Conservation (phyloP, 2,329 filamentous ascomycete species). For the Hypocrella siamensis region DNA sequence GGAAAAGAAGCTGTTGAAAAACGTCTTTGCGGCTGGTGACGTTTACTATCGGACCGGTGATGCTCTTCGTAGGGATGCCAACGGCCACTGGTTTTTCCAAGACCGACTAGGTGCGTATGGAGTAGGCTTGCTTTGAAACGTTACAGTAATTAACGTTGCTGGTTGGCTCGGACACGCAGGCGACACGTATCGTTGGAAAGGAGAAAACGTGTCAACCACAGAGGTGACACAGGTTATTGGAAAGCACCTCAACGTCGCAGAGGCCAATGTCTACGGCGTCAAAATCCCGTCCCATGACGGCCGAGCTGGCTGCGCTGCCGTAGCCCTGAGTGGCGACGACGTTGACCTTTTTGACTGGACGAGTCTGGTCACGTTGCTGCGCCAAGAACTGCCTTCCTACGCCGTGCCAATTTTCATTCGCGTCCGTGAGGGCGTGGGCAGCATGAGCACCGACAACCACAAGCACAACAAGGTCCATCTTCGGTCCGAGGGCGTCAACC, state of each 20-base stretch:
- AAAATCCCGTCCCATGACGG: constrained; percentile 50
- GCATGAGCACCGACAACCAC: constrained; percentile 4
- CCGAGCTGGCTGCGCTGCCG: constrained; percentile 47
- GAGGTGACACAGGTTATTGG: constrained; percentile 53
- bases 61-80: constrained; percentile 40
- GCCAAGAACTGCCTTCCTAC: constrained; percentile 48
- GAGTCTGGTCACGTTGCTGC: constrained; percentile 31
- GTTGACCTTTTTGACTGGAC: constrained; percentile 40
- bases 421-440: constrained; percentile 2
- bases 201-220: constrained; percentile 50
- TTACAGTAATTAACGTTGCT: background rate
- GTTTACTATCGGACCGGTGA: constrained; percentile 55
- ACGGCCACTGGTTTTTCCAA: constrained; percentile 55
- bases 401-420: constrained; percentile 49
- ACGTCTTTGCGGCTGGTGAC: constrained; percentile 44
- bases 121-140: background rate
- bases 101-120: constrained; percentile 22
- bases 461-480: constrained; percentile 5
- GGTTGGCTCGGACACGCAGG: constrained; percentile 1
- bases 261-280: constrained; percentile 59
- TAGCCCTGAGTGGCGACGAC: constrained; percentile 36
- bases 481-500: constrained; percentile 3
- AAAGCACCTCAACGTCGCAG: constrained; percentile 38
- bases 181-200: constrained; percentile 64
- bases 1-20: constrained; percentile 1